These are phyloP conservation scores for Conidiobolus incongruus DNA, from an alignment of 371 early-diverging fungal species.

Conservation along the genomic window DNA sequence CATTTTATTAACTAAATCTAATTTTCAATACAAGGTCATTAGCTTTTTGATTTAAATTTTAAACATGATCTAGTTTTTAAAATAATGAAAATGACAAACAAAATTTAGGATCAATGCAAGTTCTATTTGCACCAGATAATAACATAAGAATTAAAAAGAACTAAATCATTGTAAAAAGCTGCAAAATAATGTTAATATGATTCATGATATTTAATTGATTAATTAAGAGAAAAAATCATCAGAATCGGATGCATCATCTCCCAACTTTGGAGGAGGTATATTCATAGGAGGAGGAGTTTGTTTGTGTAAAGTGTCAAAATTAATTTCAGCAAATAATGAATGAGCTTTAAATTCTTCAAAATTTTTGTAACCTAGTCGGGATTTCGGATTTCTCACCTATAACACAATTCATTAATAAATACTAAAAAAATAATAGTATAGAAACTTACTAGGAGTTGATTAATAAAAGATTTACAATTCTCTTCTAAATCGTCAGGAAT, in stretches of 20 bases:
- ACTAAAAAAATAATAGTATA: background rate
- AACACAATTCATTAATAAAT: background rate
- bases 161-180: too few relatives aligned
- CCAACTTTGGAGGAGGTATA: background rate
- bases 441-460: conserved; percentile 28
- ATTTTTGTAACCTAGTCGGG: conserved; percentile 36
- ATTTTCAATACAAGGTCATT: too few relatives aligned
- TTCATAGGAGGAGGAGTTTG: conserved; percentile 19
- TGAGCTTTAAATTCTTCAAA: conserved; percentile 62
- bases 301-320: conserved; percentile 41
- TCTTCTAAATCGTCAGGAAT: conserved; percentile 52
- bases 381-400: conserved; percentile 35
- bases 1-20: too few relatives aligned
- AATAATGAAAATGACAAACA: too few relatives aligned
- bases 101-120: too few relatives aligned
- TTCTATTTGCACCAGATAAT: too few relatives aligned
- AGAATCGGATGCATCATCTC: background rate
- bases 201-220: too few relatives aligned
- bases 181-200: too few relatives aligned
- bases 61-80: too few relatives aligned
- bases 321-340: conserved; percentile 67
- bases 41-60: too few relatives aligned
- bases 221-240: too few relatives aligned
- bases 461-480: conserved; percentile 42
- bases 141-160: too few relatives aligned